These are phyloP conservation scores for Nadsonia fulvescens DNA, from an alignment of 805 yeast genomes.

Conservation along the genomic window DNA sequence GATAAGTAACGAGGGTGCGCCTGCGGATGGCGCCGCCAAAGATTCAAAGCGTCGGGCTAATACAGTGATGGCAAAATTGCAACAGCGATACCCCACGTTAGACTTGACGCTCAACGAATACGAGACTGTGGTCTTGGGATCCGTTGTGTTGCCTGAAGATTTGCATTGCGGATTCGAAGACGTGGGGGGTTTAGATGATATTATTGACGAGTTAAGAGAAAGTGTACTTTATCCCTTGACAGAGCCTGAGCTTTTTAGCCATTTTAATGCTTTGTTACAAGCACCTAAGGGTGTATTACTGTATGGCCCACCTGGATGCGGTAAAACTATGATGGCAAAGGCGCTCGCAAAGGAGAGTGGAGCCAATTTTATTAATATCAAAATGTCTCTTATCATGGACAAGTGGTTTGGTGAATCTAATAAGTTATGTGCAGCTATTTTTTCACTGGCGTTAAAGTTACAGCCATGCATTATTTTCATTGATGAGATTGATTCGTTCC, in stretches of 20 bases:
- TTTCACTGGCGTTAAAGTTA: slow-evolving; percentile 71
- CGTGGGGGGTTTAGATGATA: slow-evolving; percentile 74
- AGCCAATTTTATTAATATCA: slow-evolving; percentile 76
- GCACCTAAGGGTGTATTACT: slow-evolving; percentile 90
- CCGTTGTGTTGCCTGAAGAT: slow-evolving; percentile 72
- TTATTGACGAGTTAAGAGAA: slow-evolving; percentile 74
- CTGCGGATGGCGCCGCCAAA: too few relatives aligned
- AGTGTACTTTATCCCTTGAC: slow-evolving; percentile 77
- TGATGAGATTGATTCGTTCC: slow-evolving; percentile 89
- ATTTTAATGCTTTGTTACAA: slow-evolving; percentile 31
- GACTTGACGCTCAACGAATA: slow-evolving; percentile 43
- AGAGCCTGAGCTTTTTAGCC: slow-evolving; percentile 12
- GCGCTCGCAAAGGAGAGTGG: slow-evolving; percentile 85
- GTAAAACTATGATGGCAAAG: slow-evolving; percentile 93
- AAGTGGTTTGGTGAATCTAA: slow-evolving; percentile 97
- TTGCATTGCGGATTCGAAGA: slow-evolving; percentile 61
- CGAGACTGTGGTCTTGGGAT: slow-evolving; percentile 59
- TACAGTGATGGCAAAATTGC: slow-evolving; percentile 41
- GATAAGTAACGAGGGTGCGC: too few relatives aligned
- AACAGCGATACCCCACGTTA: slow-evolving; percentile 38
- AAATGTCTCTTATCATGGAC: slow-evolving; percentile 90
- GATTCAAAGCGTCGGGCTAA: too few relatives aligned
- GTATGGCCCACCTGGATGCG: slow-evolving; percentile 96
- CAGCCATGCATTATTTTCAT: slow-evolving; percentile 91
- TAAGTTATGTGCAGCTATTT: slow-evolving; percentile 83